Evolutionary conservation across 352 stramenopile species (phyloP), one percentile per base, ranked within the genome.

Genomic region (Phytophthora pisi): DNA sequence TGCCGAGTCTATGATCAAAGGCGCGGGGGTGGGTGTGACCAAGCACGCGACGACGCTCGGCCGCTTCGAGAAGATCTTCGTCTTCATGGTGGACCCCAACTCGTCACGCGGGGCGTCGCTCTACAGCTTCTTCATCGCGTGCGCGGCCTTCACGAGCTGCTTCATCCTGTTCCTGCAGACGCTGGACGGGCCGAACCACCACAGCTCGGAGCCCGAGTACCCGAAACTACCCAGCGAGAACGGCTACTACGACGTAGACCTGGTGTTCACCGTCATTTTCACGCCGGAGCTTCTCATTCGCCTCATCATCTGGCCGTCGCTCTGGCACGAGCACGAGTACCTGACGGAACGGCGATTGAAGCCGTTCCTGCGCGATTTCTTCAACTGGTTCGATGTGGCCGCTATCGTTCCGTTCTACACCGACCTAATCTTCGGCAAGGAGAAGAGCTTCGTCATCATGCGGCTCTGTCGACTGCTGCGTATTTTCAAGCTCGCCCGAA

Each of bases 381-480:
- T 93, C 77, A 93, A 93, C 63, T 93, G 83, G 85, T 93, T 93
- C 51, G 83, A 93, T 57, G 61, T 93, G 16, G 78, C 81, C 2
- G 83, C 85, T 1, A 79, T 93, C 56, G 57, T 84, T 28, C 85
- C 85, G 30, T 93, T 92, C 72, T 93, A 90, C 73, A 83, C 81
- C 1, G 85, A 93, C 49, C 60, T 86, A n/a, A 58, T 91, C 10
- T 84, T 93, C 55, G 84, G 82, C 28, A 77, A 83, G 28, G 81
- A 90, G 40, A 92, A 89, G 64, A 90, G 79, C 61, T 90, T 93
- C 50, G 84, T 91, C 34, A 77, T 91, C 45, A 57, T 93, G 66
- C 82, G 84, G 5, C 69, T 93, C 15, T 88, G 79, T 45, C 81
- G 84, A 26, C 64, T 93, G 45, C 61, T 93, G 56, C 81, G 85